These are phyloP conservation scores for Iris macrosiphon DNA, from an alignment of 106 monocot species.

Conservation along the genomic window DNA sequence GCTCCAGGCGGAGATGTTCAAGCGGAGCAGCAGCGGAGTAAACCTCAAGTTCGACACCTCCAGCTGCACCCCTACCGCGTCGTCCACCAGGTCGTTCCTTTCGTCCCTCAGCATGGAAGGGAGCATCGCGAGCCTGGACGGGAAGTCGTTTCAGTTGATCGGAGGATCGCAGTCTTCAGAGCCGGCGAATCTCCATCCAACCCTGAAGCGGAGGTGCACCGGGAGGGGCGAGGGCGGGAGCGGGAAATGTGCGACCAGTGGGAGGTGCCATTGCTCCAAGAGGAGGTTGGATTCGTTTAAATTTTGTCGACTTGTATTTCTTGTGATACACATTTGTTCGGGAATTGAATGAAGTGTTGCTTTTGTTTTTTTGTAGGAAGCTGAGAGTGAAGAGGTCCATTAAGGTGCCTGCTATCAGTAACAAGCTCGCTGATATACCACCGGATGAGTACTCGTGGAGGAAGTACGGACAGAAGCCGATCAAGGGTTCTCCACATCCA, in stretches of 20 bases:
- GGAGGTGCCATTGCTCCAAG: slow-evolving; percentile 83
- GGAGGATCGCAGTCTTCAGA: slow-evolving; percentile 54
- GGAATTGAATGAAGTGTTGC: background rate
- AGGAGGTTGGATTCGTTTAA: slow-evolving; percentile 46
- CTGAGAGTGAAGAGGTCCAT: slow-evolving; percentile 76
- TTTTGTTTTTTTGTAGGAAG: slow-evolving; percentile 40
- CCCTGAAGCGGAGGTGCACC: slow-evolving; percentile 48
- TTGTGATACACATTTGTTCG: background rate
- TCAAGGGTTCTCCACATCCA: slow-evolving; percentile 93
- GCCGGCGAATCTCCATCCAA: slow-evolving; percentile 17
- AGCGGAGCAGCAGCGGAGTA: slow-evolving; percentile 45
- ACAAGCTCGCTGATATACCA: slow-evolving; percentile 90
- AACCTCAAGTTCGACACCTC: slow-evolving; percentile 61
- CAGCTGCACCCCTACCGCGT: slow-evolving; percentile 61
- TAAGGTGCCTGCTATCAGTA: slow-evolving; percentile 86
- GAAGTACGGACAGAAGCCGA: slow-evolving; percentile 94
- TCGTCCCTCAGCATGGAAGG: slow-evolving; percentile 87
- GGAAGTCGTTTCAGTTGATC: slow-evolving; percentile 52
- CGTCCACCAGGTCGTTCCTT: slow-evolving; percentile 66
- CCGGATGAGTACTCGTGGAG: slow-evolving; percentile 95
- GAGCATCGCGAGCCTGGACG: slow-evolving; percentile 53
- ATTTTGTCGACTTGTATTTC: background rate
- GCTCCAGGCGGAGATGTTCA: slow-evolving; percentile 53
- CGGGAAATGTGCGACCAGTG: slow-evolving; percentile 49
- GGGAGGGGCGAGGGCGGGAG: slow-evolving; percentile 62